Conservation (phyloP, 176 grass and related monocot genomes). For the Aegilops longissima region DNA sequence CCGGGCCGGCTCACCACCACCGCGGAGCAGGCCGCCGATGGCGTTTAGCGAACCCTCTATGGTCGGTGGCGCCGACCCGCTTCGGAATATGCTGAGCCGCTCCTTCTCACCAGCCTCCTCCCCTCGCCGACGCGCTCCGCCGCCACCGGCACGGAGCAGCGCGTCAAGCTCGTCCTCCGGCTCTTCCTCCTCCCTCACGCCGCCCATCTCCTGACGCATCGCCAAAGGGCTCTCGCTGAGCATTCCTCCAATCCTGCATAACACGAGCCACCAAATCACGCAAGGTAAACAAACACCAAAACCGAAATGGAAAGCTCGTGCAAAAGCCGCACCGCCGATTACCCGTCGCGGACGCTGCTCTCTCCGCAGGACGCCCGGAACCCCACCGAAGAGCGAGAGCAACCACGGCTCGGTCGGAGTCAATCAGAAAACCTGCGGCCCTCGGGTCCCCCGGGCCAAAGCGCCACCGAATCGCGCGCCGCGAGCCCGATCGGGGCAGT, state of each 20-base stretch:
- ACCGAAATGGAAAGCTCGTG: slow-evolving; percentile 22
- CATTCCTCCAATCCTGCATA: slow-evolving; percentile 40
- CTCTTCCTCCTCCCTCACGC: slow-evolving; percentile 51
- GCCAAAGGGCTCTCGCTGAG: slow-evolving; percentile 49
- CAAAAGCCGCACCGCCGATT: neutral
- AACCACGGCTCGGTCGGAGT: neutral
- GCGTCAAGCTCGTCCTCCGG: slow-evolving; percentile 61
- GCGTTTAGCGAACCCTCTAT: slow-evolving; percentile 83
- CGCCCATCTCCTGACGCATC: slow-evolving; percentile 53
- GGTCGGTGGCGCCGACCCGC: slow-evolving; percentile 91
- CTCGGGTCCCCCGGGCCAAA: slow-evolving; percentile 27
- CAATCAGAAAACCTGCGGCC: neutral
- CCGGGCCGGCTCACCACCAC: slow-evolving; percentile 18
- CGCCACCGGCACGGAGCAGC: slow-evolving; percentile 44
- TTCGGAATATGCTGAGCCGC: slow-evolving; percentile 68
- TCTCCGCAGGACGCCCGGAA: slow-evolving; percentile 36
- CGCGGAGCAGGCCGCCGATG: slow-evolving; percentile 47
- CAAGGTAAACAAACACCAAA: slow-evolving; percentile 5
- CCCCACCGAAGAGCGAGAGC: neutral
- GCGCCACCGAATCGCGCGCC: slow-evolving; percentile 18
- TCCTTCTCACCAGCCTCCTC: slow-evolving; percentile 52
- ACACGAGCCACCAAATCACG: slow-evolving; percentile 25
- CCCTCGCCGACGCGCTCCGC: slow-evolving; percentile 47
- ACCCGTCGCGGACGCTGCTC: slow-evolving; percentile 25
- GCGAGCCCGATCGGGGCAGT: slow-evolving; percentile 36